phyloP scores from a whole-genome alignment of 768 basidiomycete species.

The Pisolithus marmoratus region DNA sequence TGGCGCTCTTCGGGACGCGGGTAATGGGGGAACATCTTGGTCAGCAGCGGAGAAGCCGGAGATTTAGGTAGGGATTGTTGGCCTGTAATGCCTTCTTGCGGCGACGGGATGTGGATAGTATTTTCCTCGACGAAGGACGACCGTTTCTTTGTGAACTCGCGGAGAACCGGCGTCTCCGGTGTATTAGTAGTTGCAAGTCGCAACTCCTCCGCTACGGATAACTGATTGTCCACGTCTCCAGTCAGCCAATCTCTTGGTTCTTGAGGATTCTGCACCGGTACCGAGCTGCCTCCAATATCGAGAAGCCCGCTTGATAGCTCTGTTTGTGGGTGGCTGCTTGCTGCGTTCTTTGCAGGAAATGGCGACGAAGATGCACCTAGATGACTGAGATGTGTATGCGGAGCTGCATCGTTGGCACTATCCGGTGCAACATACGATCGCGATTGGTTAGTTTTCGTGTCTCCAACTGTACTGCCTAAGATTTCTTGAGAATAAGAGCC shows the following conservation, averaged over 20 bases:
- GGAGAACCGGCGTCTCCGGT: constrained; percentile 44
- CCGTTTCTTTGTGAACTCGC: constrained; percentile 69
- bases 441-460: constrained; percentile 16
- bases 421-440: constrained; percentile 6
- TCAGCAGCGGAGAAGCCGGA: constrained; percentile 16
- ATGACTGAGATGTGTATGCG: constrained; percentile 13
- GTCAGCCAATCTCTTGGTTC: constrained; percentile 68
- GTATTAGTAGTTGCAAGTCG: constrained; percentile 8
- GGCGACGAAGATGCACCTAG: constrained; percentile 35
- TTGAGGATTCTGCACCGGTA: constrained; percentile 18
- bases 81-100: constrained; percentile 29
- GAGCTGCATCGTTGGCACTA: constrained; percentile 11
- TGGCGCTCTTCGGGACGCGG: constrained; percentile 35
- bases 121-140: constrained; percentile 59
- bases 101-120: constrained; percentile 19
- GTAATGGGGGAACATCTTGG: constrained; percentile 13
- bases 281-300: constrained; percentile 10
- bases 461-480: constrained; percentile 49
- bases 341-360: constrained; percentile 44
- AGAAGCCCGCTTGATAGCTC: constrained; percentile 11
- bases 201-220: constrained; percentile 14
- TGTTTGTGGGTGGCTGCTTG: constrained; percentile 40
- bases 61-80: constrained; percentile 11
- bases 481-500: constrained; percentile 53
- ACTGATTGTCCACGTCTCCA: constrained; percentile 48